These are phyloP conservation scores for Xylaria bambusicola DNA, from an alignment of 495 filamentous ascomycete genomes.

Conservation along the genomic window DNA sequence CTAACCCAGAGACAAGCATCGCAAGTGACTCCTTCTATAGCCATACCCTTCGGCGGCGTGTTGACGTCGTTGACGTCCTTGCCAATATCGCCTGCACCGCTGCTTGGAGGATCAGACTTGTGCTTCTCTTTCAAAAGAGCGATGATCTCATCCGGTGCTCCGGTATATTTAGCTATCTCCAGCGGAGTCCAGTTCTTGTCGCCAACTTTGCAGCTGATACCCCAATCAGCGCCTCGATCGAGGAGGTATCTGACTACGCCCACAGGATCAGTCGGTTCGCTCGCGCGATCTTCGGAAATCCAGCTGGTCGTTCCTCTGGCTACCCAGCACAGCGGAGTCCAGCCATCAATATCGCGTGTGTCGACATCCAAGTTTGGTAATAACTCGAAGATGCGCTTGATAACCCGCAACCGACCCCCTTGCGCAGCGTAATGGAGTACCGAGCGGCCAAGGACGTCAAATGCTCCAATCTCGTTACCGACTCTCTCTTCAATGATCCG, in stretches of 20 bases:
- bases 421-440: conserved; percentile 21
- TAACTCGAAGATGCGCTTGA: conserved; percentile 12
- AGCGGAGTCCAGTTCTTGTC: conserved; percentile 10
- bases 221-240: conserved; percentile 18
- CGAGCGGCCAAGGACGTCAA: conserved; percentile 15
- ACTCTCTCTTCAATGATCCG: conserved; percentile 8
- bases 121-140: not conserved
- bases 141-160: not conserved
- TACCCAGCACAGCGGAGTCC: conserved; percentile 26
- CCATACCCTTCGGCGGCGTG: not conserved
- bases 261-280: conserved; percentile 1
- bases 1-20: conserved; percentile 4
- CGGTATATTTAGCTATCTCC: conserved; percentile 1
- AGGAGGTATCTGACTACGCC: conserved; percentile 18
- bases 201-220: conserved; percentile 8
- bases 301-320: conserved; percentile 3
- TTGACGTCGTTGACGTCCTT: not conserved
- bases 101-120: not conserved
- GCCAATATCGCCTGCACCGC: not conserved
- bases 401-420: not conserved
- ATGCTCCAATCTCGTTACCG: not conserved
- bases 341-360: conserved; percentile 22
- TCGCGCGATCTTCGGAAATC: not conserved
- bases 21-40: not conserved
- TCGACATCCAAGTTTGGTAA: conserved; percentile 9